phyloP scores from a whole-genome alignment of 2,329 filamentous ascomycete genomes.

The Pseudogymnoascus sp. region DNA sequence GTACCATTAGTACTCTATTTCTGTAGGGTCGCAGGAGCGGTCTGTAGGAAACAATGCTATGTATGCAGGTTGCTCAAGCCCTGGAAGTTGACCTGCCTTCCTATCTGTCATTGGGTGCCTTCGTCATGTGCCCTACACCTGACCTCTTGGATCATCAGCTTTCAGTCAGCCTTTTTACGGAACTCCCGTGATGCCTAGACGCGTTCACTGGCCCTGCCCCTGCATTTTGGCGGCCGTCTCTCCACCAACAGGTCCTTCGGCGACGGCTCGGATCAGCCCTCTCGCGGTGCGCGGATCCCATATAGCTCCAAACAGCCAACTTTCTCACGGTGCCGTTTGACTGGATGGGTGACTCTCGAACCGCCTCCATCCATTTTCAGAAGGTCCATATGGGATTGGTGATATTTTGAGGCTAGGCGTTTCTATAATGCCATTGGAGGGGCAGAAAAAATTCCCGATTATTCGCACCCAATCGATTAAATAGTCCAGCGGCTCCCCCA shows the following conservation, averaged over 20 bases:
- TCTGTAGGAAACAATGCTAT: neutral
- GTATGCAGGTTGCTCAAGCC: neutral
- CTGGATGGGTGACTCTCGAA: conserved; percentile 5
- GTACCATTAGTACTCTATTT: conserved; percentile 3
- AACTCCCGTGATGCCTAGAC: conserved; percentile 8
- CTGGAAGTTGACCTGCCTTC: neutral
- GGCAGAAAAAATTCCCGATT: neutral
- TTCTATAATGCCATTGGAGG: neutral
- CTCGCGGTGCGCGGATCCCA: neutral
- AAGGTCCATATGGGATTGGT: neutral
- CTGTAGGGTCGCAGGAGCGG: conserved; percentile 2
- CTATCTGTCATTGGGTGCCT: conserved; percentile 1
- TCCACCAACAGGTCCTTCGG: neutral
- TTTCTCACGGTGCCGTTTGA: neutral
- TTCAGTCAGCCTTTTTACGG: conserved; percentile 6
- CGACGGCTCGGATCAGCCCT: conserved; percentile 4
- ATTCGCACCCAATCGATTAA: conserved; percentile 4
- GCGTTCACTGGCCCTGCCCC: neutral
- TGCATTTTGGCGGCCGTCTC: neutral
- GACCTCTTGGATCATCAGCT: conserved; percentile 1
- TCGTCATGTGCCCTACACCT: conserved; percentile 1
- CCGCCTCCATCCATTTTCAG: neutral
- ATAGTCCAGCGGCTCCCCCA: conserved; percentile 3
- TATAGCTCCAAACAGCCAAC: neutral
- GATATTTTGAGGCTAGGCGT: neutral